phyloP scores from a whole-genome alignment of 1,139 yeast species.

The Protomyces arabidopsidicola region DNA sequence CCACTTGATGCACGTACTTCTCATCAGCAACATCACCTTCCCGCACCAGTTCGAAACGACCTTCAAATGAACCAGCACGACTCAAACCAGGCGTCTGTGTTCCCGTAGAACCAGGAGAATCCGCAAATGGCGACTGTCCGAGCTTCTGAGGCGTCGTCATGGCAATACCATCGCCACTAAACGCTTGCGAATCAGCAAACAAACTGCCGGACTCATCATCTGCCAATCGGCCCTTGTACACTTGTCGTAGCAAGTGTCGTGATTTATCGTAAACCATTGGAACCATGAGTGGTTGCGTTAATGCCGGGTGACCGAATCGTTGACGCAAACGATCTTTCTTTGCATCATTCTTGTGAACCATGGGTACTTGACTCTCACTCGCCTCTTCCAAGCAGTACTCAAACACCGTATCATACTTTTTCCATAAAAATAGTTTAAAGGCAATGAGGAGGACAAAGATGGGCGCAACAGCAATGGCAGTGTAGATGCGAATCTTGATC shows the following conservation, averaged over 20 bases:
- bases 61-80: not conserved
- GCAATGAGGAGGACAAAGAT: slow-evolving; percentile 37
- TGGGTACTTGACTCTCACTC: slow-evolving; percentile 19
- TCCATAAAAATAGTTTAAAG: slow-evolving; percentile 37
- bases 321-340: slow-evolving; percentile 34
- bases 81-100: not conserved
- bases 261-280: slow-evolving; percentile 41
- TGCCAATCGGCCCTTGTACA: slow-evolving; percentile 28
- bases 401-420: slow-evolving; percentile 36
- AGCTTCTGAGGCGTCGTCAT: not conserved
- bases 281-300: slow-evolving; percentile 36
- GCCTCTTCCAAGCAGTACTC: slow-evolving; percentile 37
- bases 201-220: slow-evolving; percentile 3
- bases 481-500: slow-evolving; percentile 34
- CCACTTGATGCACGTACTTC: not conserved
- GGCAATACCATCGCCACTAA: not conserved
- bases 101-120: not conserved
- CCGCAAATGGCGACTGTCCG: not conserved
- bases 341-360: slow-evolving; percentile 31
- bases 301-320: slow-evolving; percentile 40
- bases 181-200: not conserved
- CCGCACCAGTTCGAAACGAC: not conserved
- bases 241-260: slow-evolving; percentile 34
- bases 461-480: slow-evolving; percentile 40
- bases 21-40: not conserved